phyloP scores from a whole-genome alignment of 163 green algal species.

The Scenedesmus sp. region DNA sequence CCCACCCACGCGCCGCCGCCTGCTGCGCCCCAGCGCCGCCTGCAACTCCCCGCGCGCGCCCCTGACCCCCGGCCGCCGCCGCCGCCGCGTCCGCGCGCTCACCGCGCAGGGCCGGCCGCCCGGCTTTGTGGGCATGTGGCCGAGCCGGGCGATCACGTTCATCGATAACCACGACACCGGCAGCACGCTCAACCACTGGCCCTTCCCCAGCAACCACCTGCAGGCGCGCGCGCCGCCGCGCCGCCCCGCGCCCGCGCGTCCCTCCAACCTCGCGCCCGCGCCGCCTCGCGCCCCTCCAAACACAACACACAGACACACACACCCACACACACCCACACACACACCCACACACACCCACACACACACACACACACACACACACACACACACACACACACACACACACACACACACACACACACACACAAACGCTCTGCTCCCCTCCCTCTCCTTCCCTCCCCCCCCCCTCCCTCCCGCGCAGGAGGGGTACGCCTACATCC shows the following conservation, averaged over 20 bases:
- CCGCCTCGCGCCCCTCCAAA: too few species aligned
- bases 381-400: background rate
- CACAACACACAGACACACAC: too few species aligned
- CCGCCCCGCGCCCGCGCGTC: too few species aligned
- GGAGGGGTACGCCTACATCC: constrained; percentile 93
- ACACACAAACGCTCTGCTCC: background rate
- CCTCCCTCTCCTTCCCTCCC: background rate
- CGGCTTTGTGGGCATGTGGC: constrained; percentile 90
- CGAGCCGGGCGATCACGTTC: constrained; percentile 91
- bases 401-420: background rate
- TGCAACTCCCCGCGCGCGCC: background rate
- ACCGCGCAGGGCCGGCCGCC: constrained; percentile 71
- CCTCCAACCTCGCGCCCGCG: too few species aligned
- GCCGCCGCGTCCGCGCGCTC: too few species aligned
- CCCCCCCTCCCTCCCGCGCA: constrained; percentile 21
- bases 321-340: too few species aligned
- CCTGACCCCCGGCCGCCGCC: too few species aligned
- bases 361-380: background rate
- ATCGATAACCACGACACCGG: constrained; percentile 89
- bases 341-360: too few species aligned
- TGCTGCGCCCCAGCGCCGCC: background rate
- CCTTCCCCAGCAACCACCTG: constrained; percentile 85
- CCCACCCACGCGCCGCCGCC: too few species aligned
- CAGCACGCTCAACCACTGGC: constrained; percentile 93
- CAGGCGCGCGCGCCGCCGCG: constrained; percentile 23